These are phyloP conservation scores for Kwoniella mangroviensis DNA, from an alignment of 768 basidiomycete species.

Conservation along the genomic window DNA sequence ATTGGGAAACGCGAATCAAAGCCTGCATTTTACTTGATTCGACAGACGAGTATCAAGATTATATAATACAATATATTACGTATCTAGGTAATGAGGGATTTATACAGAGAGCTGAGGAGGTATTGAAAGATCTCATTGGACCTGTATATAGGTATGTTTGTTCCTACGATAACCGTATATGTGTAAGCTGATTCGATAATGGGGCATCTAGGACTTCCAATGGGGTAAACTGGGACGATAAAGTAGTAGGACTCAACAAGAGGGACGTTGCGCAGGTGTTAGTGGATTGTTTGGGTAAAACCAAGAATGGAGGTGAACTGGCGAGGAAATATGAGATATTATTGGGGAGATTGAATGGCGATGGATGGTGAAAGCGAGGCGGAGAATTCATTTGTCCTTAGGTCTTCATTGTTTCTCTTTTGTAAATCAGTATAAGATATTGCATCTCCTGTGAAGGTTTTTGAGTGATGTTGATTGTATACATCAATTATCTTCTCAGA, in stretches of 20 bases:
- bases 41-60: slow-evolving; percentile 79
- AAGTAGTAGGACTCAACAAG: slow-evolving; percentile 72
- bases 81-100: slow-evolving; percentile 89
- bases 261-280: slow-evolving; percentile 84
- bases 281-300: slow-evolving; percentile 1
- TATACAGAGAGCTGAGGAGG: slow-evolving; percentile 82
- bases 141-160: slow-evolving; percentile 82
- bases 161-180: too few species aligned
- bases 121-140: slow-evolving; percentile 86
- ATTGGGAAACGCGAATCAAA: slow-evolving; percentile 81
- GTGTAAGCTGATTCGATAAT: neutral
- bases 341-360: slow-evolving; percentile 11
- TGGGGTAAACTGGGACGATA: slow-evolving; percentile 71
- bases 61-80: slow-evolving; percentile 75
- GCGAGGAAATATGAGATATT: slow-evolving; percentile 13
- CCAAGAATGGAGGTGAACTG: slow-evolving; percentile 11
- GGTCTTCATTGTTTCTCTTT: too few species aligned
- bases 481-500: too few species aligned
- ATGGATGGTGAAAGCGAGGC: slow-evolving; percentile 4
- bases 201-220: slow-evolving; percentile 59
- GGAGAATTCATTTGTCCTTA: too few species aligned
- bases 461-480: too few species aligned
- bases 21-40: slow-evolving; percentile 77
- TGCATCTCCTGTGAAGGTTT: too few species aligned
- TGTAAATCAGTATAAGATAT: too few species aligned